A percentile compares a stretch with the other conserved stretches of the same genome.
These are phyloP conservation scores for Vanilla planifolia DNA, from an alignment of 106 monocot species.

Conservation along the genomic window DNA sequence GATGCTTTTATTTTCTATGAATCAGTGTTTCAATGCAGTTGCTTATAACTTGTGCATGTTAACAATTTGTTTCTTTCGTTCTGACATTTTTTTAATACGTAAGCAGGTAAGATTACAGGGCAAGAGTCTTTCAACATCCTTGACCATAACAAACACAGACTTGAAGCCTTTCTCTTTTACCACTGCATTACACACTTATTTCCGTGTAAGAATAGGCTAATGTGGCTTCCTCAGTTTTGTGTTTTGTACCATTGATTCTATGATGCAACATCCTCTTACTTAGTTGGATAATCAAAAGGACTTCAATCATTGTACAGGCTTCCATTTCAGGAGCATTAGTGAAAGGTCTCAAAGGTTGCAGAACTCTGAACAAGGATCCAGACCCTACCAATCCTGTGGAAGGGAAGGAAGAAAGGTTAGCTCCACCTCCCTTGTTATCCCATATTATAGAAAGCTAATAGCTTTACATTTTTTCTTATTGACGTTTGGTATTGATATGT, in stretches of 20 bases:
- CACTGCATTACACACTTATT: constrained; percentile 89
- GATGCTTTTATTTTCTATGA: too few relatives aligned
- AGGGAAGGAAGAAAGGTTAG: constrained; percentile 74
- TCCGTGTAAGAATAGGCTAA: constrained; percentile 46
- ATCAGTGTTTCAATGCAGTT: too few relatives aligned
- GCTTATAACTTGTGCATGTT: too few relatives aligned
- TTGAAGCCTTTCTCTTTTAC: constrained; percentile 77
- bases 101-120: constrained; percentile 51
- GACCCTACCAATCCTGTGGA: constrained; percentile 89
- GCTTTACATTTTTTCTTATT: background rate
- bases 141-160: constrained; percentile 76
- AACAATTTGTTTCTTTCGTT: too few relatives aligned
- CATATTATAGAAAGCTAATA: background rate
- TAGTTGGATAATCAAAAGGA: background rate
- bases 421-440: background rate
- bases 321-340: constrained; percentile 57
- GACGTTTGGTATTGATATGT: background rate
- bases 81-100: background rate
- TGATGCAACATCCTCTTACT: background rate
- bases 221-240: background rate
- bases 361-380: constrained; percentile 86
- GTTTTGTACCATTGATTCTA: background rate
- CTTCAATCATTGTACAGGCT: constrained; percentile 45
- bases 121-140: constrained; percentile 47
- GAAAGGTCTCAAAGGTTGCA: constrained; percentile 84